Base-by-base conservation (phyloP, 2,329 filamentous ascomycete genomes). In the Trichoderma guizhouense region DNA sequence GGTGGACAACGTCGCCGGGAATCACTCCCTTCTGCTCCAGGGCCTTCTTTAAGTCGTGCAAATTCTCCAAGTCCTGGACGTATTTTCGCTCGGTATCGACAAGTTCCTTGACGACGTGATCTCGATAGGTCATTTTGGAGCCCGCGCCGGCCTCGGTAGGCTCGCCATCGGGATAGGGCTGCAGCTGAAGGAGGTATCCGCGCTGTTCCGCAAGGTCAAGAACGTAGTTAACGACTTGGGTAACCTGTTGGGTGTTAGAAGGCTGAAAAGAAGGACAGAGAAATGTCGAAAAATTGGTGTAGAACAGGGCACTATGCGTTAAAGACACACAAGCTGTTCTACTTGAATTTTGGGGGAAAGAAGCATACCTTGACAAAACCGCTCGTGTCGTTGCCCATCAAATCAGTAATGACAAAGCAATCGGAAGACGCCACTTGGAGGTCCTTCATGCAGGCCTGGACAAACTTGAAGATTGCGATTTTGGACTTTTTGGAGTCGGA, bases 71-170 rank as follows among this genome's bases (percentile, higher is more conserved):
- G 84, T 99, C 96, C 80, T 98, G 95, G 5, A 98, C 96, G 77
- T 99, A 99, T 82, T 98, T 98, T 74, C 96, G 91, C 82, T 99
- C 96, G 1, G 95, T 98, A 77, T 95, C 93, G 71, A 99, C 92
- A 61, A 99, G 84, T 82, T 99, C 96, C 78, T 92, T 91, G 57
- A 99, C 89, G 73, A 98, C 94, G 80, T 98, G 93, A 77, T 98
- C 93, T 75, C 94, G 86, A 75, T 91, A 90, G 74, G 86, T 91
- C 85, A 91, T 91, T 79, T 93, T 89, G 1, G 89, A 90, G 71
- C 90, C 88, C 62, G 91, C 85, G 7, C 71, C 73, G 4, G 76
- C 72, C 5, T 83, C 82, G n/a, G 81, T 80, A 14, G 84, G 80
- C 67, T 86, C 86, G 43, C 88, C 86, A 73, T 89, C 86, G 15